phyloP scores from a whole-genome alignment of 345 rosid genomes.

The Pistacia atlantica region DNA sequence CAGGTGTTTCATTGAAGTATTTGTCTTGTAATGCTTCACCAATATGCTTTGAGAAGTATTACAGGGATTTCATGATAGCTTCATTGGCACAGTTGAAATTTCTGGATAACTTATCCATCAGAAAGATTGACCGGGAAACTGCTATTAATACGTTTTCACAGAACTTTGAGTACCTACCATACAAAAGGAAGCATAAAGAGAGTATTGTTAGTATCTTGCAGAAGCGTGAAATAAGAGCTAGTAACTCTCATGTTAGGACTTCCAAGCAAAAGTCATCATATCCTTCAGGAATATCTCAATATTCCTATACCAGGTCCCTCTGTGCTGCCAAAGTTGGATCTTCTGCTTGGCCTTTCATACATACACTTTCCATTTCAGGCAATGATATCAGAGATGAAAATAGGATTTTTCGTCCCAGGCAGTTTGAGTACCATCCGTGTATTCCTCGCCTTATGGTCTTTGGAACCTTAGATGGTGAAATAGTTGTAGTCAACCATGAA shows the following conservation, averaged over 20 bases:
- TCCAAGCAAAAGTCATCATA: slow-evolving; percentile 33
- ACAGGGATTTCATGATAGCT: slow-evolving; percentile 82
- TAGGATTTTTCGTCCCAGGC: slow-evolving; percentile 76
- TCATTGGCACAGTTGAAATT: slow-evolving; percentile 74
- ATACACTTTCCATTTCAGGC: slow-evolving; percentile 58
- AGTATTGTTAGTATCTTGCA: slow-evolving; percentile 65
- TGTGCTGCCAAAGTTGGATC: slow-evolving; percentile 91
- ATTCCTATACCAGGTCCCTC: slow-evolving; percentile 70
- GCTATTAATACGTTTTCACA: slow-evolving; percentile 56
- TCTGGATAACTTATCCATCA: slow-evolving; percentile 70
- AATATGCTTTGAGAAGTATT: slow-evolving; percentile 84
- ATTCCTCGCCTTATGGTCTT: slow-evolving; percentile 75
- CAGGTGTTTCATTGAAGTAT: slow-evolving; percentile 55
- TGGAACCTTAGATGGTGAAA: slow-evolving; percentile 96
- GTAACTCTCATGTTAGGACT: slow-evolving; percentile 21
- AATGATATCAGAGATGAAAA: slow-evolving; percentile 42
- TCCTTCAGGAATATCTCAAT: slow-evolving; percentile 50
- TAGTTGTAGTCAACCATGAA: slow-evolving; percentile 89
- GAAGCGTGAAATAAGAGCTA: slow-evolving; percentile 74
- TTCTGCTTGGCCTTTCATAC: slow-evolving; percentile 76
- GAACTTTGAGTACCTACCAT: slow-evolving; percentile 78
- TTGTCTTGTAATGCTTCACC: slow-evolving; percentile 72
- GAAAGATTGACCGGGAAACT: slow-evolving; percentile 67
- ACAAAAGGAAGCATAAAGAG: slow-evolving; percentile 69
- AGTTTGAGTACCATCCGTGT: slow-evolving; percentile 93